Base-by-base conservation (phyloP, 2,329 filamentous ascomycete genomes). In the Penicillium sp. region DNA sequence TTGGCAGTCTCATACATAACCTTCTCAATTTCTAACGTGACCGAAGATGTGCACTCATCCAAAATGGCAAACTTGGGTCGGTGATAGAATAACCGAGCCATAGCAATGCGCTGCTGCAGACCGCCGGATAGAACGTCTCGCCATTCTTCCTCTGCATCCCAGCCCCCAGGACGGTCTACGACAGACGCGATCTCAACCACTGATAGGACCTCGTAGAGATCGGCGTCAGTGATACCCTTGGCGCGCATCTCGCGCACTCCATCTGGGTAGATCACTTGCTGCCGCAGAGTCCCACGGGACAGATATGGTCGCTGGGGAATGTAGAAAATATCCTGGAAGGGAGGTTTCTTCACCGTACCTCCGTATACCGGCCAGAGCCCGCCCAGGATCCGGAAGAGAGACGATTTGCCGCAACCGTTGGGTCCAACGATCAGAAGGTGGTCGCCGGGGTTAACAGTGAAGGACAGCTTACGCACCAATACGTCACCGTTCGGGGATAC, bases 1-100 rank as follows among this genome's bases (percentile, higher is more conserved):
- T 99, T 97, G 50, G 94, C 94, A 55, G 91, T 93, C 67, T 97
- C 93, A 75, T 99, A 99, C 92, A 99, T 97, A 72, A 91, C 84
- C 72, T 91, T 89, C 72, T 99, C 94, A 60, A 93, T 92, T 66
- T 97, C 93, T 29, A 97, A 83, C 17, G 96, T 97, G n/a, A 99
- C 91, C 52, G 87, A 91, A 56, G 89, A 93, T 7, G 94, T 99
- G 76, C 94, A 99, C 78, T 99, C 94, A 73, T 99, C 94, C 38
- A 99, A 81, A 65, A 99, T 99, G 12, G 94, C 94, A 74, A 96
- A 97, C 67, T 89, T 88, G 0, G 93, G 93, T 10, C 86, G 83
- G 77, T 97, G 93, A 76, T 97, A 97, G 77, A 97, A 97, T 19
- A 96, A 83, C 0, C 94, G 84, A 0, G 94, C 94, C 91, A 97